Percentiles rank a stretch among this genome's conserved stretches.
phyloP scores from a whole-genome alignment of 306 rosid species.

The Castanea sativa region DNA sequence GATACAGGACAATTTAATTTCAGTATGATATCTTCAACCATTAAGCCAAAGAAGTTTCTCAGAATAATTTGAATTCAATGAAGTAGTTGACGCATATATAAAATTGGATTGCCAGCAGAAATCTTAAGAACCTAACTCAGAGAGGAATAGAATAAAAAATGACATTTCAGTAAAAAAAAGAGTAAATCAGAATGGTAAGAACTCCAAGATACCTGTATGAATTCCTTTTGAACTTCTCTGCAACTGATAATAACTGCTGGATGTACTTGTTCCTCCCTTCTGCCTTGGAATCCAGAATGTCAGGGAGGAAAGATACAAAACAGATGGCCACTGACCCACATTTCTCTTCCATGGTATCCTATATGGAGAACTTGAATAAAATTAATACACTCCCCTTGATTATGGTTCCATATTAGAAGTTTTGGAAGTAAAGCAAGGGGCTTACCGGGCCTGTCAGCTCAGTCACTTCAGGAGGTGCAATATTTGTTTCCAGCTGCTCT shows the following conservation, averaged over 20 bases:
- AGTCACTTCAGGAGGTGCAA: slow-evolving; percentile 91
- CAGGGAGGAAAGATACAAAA: slow-evolving; percentile 94
- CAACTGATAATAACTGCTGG: slow-evolving; percentile 76
- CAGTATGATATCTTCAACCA: not conserved
- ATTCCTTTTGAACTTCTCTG: slow-evolving; percentile 86
- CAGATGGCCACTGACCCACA: slow-evolving; percentile 95
- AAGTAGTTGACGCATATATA: slow-evolving; percentile 1
- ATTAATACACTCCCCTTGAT: not conserved
- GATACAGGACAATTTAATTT: not conserved
- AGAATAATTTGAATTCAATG: not conserved
- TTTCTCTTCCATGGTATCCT: slow-evolving; percentile 92
- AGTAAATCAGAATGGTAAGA: not conserved
- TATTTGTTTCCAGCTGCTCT: slow-evolving; percentile 77
- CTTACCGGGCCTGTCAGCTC: slow-evolving; percentile 80
- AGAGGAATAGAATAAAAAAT: not conserved
- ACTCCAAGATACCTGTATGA: slow-evolving; percentile 62
- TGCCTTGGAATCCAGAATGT: slow-evolving; percentile 94
- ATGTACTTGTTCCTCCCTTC: slow-evolving; percentile 90
- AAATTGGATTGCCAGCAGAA: not conserved
- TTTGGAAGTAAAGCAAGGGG: slow-evolving; percentile 13
- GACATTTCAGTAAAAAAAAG: not conserved
- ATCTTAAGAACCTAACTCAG: not conserved
- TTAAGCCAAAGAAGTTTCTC: not conserved
- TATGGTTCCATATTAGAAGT: slow-evolving; percentile 6
- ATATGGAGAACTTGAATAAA: slow-evolving; percentile 13